Conservation (phyloP, 768 basidiomycete genomes). For the Sporobolomyces roseus region DNA sequence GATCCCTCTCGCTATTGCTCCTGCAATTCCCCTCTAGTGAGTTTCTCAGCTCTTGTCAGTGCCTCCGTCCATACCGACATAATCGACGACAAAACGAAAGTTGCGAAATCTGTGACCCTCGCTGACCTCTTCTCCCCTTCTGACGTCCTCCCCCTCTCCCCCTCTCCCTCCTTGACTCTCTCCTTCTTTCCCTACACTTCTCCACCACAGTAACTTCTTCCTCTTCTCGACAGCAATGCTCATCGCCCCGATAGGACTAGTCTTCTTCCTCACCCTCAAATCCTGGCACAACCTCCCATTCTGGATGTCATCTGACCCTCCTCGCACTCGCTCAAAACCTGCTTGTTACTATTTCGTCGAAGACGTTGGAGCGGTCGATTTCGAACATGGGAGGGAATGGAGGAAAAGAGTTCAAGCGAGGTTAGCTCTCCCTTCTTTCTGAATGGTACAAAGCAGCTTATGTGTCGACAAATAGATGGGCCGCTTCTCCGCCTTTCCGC, state of each 20-base stretch:
- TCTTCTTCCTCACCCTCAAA: constrained; percentile 40
- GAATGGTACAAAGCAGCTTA: not conserved
- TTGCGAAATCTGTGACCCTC: no score
- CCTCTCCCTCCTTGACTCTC: not conserved
- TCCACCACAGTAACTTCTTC: constrained; percentile 42
- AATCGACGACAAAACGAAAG: no score
- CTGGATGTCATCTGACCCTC: constrained; percentile 43
- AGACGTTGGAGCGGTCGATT: constrained; percentile 46
- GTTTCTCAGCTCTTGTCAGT: no score
- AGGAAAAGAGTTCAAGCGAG: constrained; percentile 38
- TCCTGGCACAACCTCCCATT: constrained; percentile 22
- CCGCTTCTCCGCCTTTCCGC: constrained; percentile 44
- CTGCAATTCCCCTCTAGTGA: constrained; percentile 35
- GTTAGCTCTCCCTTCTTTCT: constrained; percentile 15
- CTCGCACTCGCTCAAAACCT: constrained; percentile 42
- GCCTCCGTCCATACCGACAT: no score
- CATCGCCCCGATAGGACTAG: constrained; percentile 34
- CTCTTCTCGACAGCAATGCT: constrained; percentile 37
- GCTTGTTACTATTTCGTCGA: constrained; percentile 43
- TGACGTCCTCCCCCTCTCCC: no score
- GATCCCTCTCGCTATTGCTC: constrained; percentile 42
- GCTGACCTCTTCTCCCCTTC: no score
- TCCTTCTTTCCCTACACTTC: not conserved
- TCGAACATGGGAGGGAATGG: constrained; percentile 41
- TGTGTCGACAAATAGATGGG: constrained; percentile 33